These are phyloP conservation scores for Gossypium arboreum DNA, from an alignment of 345 rosid genomes.

Conservation along the genomic window DNA sequence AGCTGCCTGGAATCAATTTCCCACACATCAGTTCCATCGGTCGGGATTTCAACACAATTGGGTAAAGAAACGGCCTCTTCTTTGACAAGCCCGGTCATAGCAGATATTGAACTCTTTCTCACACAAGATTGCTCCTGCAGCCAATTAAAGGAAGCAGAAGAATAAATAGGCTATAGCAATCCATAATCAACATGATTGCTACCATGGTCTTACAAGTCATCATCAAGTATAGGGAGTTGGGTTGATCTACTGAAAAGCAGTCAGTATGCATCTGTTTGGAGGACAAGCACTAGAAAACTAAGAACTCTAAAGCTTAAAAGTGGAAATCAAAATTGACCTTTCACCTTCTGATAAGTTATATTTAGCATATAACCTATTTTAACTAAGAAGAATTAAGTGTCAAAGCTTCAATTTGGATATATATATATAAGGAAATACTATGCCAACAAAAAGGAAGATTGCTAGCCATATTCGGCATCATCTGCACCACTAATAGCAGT, in stretches of 20 bases:
- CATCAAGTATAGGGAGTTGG: neutral
- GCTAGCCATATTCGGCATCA: neutral
- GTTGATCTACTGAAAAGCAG: neutral
- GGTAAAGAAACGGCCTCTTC: constrained; percentile 41
- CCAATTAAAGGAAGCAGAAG: constrained; percentile 21
- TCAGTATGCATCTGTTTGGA: neutral
- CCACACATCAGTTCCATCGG: constrained; percentile 95
- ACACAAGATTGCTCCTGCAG: constrained; percentile 50
- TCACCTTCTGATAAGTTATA: neutral
- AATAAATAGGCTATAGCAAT: constrained; percentile 1
- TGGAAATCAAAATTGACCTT: neutral
- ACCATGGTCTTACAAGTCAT: neutral
- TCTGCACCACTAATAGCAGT: neutral
- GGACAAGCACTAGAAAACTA: neutral
- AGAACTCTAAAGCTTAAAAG: neutral
- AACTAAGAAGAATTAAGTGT: neutral
- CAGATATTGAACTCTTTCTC: constrained; percentile 40
- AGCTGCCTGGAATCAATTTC: constrained; percentile 82
- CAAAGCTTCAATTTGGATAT: neutral
- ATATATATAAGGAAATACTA: neutral
- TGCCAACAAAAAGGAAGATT: neutral
- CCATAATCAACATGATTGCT: neutral
- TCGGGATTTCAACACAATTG: constrained; percentile 71
- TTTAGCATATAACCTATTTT: neutral
- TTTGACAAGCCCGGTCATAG: constrained; percentile 38